phyloP scores from a whole-genome alignment of 139 green algal genomes.

The Micractinium sp. region DNA sequence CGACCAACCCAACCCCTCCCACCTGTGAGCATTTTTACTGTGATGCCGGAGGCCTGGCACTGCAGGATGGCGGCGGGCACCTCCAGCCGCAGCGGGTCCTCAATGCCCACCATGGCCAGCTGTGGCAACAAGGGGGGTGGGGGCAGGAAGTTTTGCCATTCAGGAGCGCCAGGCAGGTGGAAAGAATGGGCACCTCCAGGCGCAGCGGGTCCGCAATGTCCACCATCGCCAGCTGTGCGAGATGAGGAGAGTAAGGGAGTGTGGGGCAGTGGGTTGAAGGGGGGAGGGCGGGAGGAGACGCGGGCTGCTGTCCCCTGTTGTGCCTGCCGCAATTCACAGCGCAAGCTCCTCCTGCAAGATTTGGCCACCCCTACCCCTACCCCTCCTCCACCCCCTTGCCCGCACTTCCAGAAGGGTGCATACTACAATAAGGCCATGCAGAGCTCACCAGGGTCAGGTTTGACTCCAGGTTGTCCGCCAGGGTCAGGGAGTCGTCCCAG shows the following conservation, averaged over 20 bases:
- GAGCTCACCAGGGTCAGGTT: conserved; percentile 44
- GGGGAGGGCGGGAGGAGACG: no score
- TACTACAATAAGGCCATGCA: background rate
- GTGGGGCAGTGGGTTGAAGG: no score
- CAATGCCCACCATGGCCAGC: conserved; percentile 72
- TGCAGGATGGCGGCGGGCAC: conserved; percentile 78
- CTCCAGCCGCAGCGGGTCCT: conserved; percentile 84
- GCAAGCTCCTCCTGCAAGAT: no score
- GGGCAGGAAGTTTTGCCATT: no score
- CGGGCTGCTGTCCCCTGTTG: no score
- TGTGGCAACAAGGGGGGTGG: background rate
- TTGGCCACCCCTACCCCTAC: no score
- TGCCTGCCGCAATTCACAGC: no score
- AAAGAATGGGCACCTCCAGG: conserved; percentile 71
- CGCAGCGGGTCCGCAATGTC: conserved; percentile 87
- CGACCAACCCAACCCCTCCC: no score
- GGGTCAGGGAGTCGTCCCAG: background rate
- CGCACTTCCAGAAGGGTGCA: background rate
- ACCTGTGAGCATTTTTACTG: conserved; percentile 96
- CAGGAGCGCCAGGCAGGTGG: background rate
- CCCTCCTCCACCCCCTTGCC: no score
- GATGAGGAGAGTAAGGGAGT: no score
- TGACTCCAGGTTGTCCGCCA: conserved; percentile 45
- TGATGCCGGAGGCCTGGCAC: conserved; percentile 88
- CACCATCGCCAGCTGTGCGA: conserved; percentile 55